Base-by-base conservation (phyloP, 176 grass and related monocot species). In the Urochloa ruziziensis region DNA sequence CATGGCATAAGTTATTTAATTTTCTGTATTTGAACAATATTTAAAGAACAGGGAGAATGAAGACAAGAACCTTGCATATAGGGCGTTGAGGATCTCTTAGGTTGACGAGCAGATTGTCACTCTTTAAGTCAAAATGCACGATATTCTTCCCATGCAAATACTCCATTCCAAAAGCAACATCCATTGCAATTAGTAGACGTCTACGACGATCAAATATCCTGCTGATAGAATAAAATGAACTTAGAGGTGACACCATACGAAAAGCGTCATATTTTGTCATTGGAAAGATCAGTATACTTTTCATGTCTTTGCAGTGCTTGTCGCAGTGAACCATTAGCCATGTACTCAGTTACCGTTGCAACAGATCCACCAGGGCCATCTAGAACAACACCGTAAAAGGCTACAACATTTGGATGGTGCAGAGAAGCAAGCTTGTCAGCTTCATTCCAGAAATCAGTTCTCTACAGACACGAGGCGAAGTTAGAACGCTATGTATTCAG, bases 121-220 rank as follows among this genome's bases (percentile, higher is more conserved):
- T 96, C 86, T 99, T 99, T 81, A 99, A 81, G 74, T 99, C 97
- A 2, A 99, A 99, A 82, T 99, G 97, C 58, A 99, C 89, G 62
- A 99, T 94, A 84, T 99, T 99, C 88, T 96, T 99, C 9, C 86
- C 93, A 81, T 99, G 97, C 73, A 99, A 83, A 87, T 99, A 99
- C 81, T 99, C 97, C 97, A 99, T 99, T 73, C 97, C 91, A 76
- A 99, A 99, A 62, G 97, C 97, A 80, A 96, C 97, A 83, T 99
- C 97, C 97, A 99, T 99, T 73, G 88, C 86, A 89, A 99, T 96
- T 40, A 96, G 83, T 46, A 99, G 86, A 24, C 91, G 83, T 54
- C 83, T 94, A 64, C 91, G 91, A 7, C 69, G 77, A 76, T 99
- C 96, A 66, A 99, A 85, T 82, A 89, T 92, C 91, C 97, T 99